Evolutionary conservation across 2,329 filamentous ascomycete genomes (phyloP), one percentile per base, ranked within the genome.

Genomic region (Colletotrichum sp.): DNA sequence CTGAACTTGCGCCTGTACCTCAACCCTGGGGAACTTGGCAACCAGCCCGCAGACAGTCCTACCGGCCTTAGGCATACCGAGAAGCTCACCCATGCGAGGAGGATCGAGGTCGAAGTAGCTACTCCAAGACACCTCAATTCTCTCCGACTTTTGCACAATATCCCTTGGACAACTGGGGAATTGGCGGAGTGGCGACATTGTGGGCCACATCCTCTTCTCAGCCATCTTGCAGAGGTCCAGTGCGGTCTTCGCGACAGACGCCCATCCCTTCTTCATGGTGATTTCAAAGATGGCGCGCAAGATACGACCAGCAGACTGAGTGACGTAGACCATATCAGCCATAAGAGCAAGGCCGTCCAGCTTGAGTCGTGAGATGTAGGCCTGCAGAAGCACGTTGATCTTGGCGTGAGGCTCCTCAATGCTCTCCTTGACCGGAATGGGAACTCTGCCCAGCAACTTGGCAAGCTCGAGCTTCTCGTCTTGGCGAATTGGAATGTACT

Each of bases 151-250:
- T 78, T 95, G 93, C 64, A 98, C 88, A 69, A 98, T 95, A 74
- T 98, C 96, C 55, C 92, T 89, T 4, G 96, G 92, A 81, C 96
- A 98, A 52, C 88, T 87, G 5, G 94, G 91, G 82, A 99, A 99
- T 81, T 99, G 97, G 69, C 97, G 92, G 36, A 99, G 89, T 13
- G 97, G 97, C 48, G 95, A 95, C 97, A 98, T 99, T 7, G 96
- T 98, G 16, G 96, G 96, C 97, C 97, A 99, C 97, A 99, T 99
- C 65, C 97, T 92, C 89, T 98, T 98, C 87, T 99, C 97, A 0
- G 96, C 97, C 95, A 98, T 98, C 87, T 99, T 99, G 87, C 97
- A 99, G 69, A 99, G 90, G 80, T 98, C 95, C 56, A 99, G 88
- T 1, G 97, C 96, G 77, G 94, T 95, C 86, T 97, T 98, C 10